Base-by-base conservation (phyloP, 2,329 filamentous ascomycete species). In the Pezicula radicicola region DNA sequence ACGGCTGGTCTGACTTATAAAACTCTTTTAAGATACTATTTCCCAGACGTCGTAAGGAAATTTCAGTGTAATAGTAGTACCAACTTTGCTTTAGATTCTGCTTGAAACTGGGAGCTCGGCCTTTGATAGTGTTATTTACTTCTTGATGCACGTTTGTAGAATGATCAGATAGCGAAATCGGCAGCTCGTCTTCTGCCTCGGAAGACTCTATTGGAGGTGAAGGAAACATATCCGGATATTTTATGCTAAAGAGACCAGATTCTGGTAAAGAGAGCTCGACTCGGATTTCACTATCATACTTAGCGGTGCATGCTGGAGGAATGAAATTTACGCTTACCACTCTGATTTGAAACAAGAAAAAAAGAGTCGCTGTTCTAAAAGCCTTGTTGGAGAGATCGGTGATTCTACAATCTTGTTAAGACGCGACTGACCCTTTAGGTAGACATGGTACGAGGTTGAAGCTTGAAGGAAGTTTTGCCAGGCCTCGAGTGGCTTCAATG, bases 291-390 rank as follows among this genome's bases (percentile, higher is more conserved):
- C 46, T 48, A 37, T n/a, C 12, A 8, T 25, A 19, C 10, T 25
- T 25, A 46, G 16, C n/a, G 16, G 13, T 21, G 43, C 12, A 13
- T 25, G 21, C 18, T n/a, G 28, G n/a, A 13, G 2, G 28, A 15
- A 25, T 13, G 43, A 35, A 28, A 21, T 25, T 19, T 9, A 12
- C 15, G 33, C 50, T 18, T 39, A 50, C 51, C 67, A 68, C 55
- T 74, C 71, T 2, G 71, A 71, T 56, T 74, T 74, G 61, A 72
- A 73, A 48, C 70, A 72, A 7, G 68, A 70, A 71, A 71, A 75
- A 57, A 72, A 73, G 1, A 74, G 56, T 35, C 70, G 63, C 51
- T 74, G 70, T 54, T 73, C 70, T 3, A 73, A 56, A 4, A 65
- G 62, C 10, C 64, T 62, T 7, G 46, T 53, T 46, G 57, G 59